phyloP scores from a whole-genome alignment of 2,329 filamentous ascomycete genomes.

The Phoma sp. region DNA sequence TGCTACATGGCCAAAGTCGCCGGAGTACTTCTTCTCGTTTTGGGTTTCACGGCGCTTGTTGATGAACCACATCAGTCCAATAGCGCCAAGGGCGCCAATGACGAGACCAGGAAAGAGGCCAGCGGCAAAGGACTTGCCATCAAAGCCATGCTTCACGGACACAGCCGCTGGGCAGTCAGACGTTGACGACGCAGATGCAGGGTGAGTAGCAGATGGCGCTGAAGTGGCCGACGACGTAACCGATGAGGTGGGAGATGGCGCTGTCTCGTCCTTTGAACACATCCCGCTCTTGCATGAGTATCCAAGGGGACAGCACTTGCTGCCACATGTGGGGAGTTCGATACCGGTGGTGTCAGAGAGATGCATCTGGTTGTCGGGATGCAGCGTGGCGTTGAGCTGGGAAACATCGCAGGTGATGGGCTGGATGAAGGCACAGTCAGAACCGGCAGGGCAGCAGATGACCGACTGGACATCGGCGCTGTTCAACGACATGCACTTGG shows the following conservation, averaged over 20 bases:
- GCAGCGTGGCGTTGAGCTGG: conserved; percentile 63
- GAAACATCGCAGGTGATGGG: conserved; percentile 69
- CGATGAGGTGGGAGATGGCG: conserved; percentile 28
- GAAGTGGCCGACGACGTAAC: conserved; percentile 25
- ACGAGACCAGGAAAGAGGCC: conserved; percentile 48
- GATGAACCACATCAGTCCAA: conserved; percentile 43
- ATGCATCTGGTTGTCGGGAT: conserved; percentile 68
- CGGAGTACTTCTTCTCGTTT: conserved; percentile 41
- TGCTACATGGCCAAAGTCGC: conserved; percentile 47
- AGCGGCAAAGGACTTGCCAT: conserved; percentile 46
- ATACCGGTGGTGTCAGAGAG: conserved; percentile 64
- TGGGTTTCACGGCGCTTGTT: conserved; percentile 41
- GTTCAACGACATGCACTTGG: conserved; percentile 64
- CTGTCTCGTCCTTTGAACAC: conserved; percentile 59
- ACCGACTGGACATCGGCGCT: conserved; percentile 68
- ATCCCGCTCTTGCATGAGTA: conserved; percentile 64
- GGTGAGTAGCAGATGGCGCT: conserved; percentile 35
- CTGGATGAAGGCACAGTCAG: conserved; percentile 65
- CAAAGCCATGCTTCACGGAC: conserved; percentile 30
- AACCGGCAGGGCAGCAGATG: conserved; percentile 70
- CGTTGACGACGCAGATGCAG: conserved; percentile 42
- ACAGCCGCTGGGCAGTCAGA: conserved; percentile 28
- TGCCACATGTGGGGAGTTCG: conserved; percentile 63
- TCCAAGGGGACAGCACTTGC: conserved; percentile 73
- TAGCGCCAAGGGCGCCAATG: conserved; percentile 41